Evolutionary conservation across 2,329 filamentous ascomycete genomes (phyloP), one percentile per base, ranked within the genome.

Genomic region (Neofusicoccum sp.): DNA sequence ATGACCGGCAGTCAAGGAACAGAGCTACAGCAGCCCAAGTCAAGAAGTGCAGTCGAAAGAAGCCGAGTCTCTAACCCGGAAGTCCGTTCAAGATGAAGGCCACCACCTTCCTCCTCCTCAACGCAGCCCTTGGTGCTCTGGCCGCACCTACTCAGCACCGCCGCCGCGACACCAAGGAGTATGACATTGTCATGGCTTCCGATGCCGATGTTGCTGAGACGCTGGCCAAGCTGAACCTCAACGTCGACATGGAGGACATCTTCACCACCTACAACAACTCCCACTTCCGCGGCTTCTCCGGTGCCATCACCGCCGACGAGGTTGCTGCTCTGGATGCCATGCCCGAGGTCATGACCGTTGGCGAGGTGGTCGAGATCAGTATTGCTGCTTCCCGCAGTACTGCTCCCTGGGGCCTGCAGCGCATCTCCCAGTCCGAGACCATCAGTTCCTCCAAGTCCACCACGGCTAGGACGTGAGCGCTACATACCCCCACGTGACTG

Each of bases 341-440:
- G 41, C 31, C 54, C 4, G 16, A 41, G 3, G 43, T 61, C 26
- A 4, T 38, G 33, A 20, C 49, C 5, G 16, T 58, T 9, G 44
- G 24, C 34, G 41, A 48, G 43, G 60, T 61, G 14, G 14, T 44
- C 31, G 16, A 38, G 14, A 34, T 43, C 43, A 31, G 26, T 14
- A 11, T 31, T 4, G 30, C 33, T 5, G 49, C 36, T 3, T 14
- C 53, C n/a, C 49, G 60, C 34, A 20, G 14, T 11, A 43, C 36
- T 47, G 56, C 68, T 30, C 64, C 68, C 6, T 73, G 69, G 70
- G 70, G 71, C 6, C 64, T 73, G 8, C 71, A 61, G 7, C 65
- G 64, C 47, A 71, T 74, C 24, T 73, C 71, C 0, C 71, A 61
- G 48, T 7, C 16, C 3, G 40, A 26, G 4, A 45, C 40, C 20